A percentile compares a stretch with the other conserved stretches of the same genome.
Conservation (phyloP, 352 stramenopile species). For the Pythium aquatile region DNA sequence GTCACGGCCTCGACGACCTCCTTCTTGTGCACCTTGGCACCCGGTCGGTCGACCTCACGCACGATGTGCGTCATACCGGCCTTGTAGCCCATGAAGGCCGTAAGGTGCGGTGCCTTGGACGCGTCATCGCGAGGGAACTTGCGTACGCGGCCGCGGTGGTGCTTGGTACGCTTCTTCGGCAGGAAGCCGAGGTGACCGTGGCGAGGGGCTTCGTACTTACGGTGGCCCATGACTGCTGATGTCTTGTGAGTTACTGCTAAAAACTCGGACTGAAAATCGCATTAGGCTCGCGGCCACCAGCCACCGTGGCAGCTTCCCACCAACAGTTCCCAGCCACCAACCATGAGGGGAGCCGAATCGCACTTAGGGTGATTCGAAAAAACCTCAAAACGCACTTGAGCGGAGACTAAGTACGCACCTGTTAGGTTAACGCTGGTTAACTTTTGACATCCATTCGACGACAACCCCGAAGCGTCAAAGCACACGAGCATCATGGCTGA, state of each 20-base stretch:
- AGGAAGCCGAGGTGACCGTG: conserved; percentile 98
- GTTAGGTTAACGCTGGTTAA: background rate
- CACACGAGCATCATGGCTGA: conserved; percentile 30
- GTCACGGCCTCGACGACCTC: conserved; percentile 99
- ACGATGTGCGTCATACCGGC: conserved; percentile 99
- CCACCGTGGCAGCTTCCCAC: background rate
- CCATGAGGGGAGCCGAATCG: background rate
- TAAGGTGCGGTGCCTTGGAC: conserved; percentile 96
- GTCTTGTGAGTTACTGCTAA: conserved; percentile 75
- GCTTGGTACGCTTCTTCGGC: conserved; percentile 99
- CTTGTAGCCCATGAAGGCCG: conserved; percentile 99
- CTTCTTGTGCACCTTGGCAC: conserved; percentile 99
- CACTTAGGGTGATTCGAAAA: background rate
- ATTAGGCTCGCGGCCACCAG: background rate
- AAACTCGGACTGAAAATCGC: conserved; percentile 67
- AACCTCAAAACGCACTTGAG: conserved; percentile 2
- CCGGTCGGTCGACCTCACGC: conserved; percentile 97
- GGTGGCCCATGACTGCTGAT: conserved; percentile 92
- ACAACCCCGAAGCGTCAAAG: background rate
- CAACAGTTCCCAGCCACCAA: conserved; percentile 1
- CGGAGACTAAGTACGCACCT: background rate
- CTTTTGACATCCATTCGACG: background rate
- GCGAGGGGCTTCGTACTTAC: conserved; percentile 97
- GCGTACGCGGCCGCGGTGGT: conserved; percentile 98
- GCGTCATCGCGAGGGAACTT: conserved; percentile 99